phyloP scores from a whole-genome alignment of 2,329 filamentous ascomycete genomes.

The Exophiala aquamarina region DNA sequence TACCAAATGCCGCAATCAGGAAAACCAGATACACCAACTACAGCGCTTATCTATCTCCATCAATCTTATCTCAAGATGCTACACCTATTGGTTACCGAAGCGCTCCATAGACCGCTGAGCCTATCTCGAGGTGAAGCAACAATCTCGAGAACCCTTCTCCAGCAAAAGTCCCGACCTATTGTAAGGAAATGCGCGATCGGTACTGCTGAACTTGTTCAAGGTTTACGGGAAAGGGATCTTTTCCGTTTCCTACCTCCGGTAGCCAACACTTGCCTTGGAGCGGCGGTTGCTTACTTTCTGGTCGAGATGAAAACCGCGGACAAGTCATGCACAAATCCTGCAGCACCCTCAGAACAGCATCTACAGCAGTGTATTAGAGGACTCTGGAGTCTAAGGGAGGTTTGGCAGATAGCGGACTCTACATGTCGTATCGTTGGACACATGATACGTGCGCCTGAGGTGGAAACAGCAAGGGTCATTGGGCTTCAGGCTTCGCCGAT shows the following conservation, averaged over 20 bases:
- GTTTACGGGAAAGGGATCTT: conserved; percentile 1
- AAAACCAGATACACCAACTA: background rate
- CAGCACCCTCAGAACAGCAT: background rate
- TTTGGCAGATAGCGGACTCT: background rate
- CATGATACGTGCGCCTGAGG: background rate
- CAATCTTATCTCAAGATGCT: background rate
- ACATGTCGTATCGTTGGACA: background rate
- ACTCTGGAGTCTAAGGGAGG: background rate
- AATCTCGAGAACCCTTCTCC: background rate
- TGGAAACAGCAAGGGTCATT: conserved; percentile 1
- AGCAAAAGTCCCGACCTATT: background rate
- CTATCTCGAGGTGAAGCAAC: background rate
- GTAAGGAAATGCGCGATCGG: background rate
- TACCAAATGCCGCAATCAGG: background rate
- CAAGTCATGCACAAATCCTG: background rate
- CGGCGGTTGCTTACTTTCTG: background rate
- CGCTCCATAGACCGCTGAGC: background rate
- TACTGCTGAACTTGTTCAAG: background rate
- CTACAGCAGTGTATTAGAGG: background rate
- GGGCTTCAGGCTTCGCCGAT: background rate
- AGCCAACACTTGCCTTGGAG: background rate
- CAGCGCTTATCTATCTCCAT: background rate
- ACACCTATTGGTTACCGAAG: background rate
- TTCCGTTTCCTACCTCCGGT: background rate
- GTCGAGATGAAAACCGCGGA: background rate